Percentiles rank a stretch among this genome's conserved stretches.
Evolutionary conservation across 176 grass and related monocot genomes (phyloP).

Genomic region (Eragrostis nindensis): DNA sequence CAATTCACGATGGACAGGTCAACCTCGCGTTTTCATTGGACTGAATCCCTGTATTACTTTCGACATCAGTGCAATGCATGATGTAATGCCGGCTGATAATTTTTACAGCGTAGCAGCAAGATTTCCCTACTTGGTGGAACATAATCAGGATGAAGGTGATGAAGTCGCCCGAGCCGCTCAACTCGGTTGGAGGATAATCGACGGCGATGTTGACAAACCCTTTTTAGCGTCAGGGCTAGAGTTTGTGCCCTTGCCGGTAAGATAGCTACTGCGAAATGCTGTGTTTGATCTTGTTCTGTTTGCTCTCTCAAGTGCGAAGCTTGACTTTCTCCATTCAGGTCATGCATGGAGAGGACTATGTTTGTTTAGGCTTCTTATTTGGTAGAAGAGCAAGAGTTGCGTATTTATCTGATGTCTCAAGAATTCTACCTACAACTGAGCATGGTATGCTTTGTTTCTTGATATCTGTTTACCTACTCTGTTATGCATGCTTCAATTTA

Average conservation of each 20-base stretch:
- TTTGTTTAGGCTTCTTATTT: slow-evolving; percentile 90
- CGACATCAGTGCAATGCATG: neutral
- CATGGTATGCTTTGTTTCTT: slow-evolving; percentile 46
- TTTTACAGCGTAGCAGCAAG: slow-evolving; percentile 59
- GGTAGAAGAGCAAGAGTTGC: slow-evolving; percentile 67
- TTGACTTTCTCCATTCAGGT: slow-evolving; percentile 47
- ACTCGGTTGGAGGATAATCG: slow-evolving; percentile 79
- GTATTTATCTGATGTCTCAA: slow-evolving; percentile 92
- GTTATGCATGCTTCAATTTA: neutral
- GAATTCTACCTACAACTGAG: slow-evolving; percentile 72
- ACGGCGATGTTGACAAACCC: slow-evolving; percentile 53
- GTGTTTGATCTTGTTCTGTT: neutral
- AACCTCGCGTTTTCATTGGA: neutral
- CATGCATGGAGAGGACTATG: slow-evolving; percentile 84
- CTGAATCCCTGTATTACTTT: neutral
- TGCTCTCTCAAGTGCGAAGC: neutral
- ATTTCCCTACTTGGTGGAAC: slow-evolving; percentile 66
- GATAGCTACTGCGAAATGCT: neutral
- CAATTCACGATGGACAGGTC: slow-evolving; percentile 82
- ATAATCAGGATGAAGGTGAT: slow-evolving; percentile 59
- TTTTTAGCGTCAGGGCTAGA: slow-evolving; percentile 74
- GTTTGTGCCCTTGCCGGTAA: slow-evolving; percentile 85
- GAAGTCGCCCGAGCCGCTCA: slow-evolving; percentile 42
- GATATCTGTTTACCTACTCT: neutral
- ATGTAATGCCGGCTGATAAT: neutral